Conservation (phyloP, 1,284 basidiomycete genomes). For the Microbotryomycetes sp. region DNA sequence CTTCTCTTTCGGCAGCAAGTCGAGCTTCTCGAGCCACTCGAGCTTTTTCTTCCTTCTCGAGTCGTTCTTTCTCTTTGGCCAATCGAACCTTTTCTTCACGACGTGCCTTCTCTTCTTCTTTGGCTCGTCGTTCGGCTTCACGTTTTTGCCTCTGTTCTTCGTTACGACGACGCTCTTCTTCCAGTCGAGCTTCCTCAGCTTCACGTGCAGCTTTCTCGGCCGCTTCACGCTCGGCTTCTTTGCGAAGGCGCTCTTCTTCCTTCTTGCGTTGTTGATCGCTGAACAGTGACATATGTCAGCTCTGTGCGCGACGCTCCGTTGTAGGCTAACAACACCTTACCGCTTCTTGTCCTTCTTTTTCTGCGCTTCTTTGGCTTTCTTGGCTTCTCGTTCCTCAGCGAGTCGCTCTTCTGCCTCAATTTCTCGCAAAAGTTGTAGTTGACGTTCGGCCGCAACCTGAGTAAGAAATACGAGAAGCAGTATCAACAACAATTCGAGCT, state of each 20-base stretch:
- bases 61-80: conserved; percentile 50
- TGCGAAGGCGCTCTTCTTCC: conserved; percentile 75
- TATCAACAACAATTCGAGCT: not conserved
- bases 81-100: conserved; percentile 59
- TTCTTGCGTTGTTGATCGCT: conserved; percentile 87
- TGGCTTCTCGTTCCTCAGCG: conserved; percentile 75
- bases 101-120: conserved; percentile 55
- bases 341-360: conserved; percentile 98
- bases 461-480: not conserved
- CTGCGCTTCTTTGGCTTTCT: conserved; percentile 92
- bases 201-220: conserved; percentile 70
- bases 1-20: conserved; percentile 50
- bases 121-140: conserved; percentile 64
- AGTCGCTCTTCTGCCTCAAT: conserved; percentile 81
- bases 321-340: conserved; percentile 46
- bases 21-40: conserved; percentile 49
- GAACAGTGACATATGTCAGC: conserved; percentile 12
- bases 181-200: conserved; percentile 48
- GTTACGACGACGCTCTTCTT: conserved; percentile 44
- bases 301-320: conserved; percentile 2
- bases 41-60: conserved; percentile 53
- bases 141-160: conserved; percentile 65
- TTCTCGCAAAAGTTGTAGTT: conserved; percentile 76
- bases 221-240: conserved; percentile 66
- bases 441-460: conserved; percentile 76